Conservation (phyloP, 163 green algal genomes). For the Chlorella variabilis region DNA sequence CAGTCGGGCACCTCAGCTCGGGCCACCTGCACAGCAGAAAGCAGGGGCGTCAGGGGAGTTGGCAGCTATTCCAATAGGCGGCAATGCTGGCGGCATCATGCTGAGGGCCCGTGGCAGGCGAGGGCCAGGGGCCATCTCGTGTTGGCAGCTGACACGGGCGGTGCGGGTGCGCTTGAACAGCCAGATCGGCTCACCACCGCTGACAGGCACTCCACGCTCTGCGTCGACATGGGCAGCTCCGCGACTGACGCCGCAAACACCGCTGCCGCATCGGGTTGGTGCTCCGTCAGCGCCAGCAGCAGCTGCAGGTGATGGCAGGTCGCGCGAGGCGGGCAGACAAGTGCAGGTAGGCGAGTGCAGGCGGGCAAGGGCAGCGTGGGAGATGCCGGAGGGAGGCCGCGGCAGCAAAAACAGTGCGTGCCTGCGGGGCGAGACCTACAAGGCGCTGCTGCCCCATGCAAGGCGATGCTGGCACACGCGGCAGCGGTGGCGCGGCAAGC, state of each 20-base stretch:
- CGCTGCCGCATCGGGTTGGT: not conserved
- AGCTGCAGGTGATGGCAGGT: constrained; percentile 11
- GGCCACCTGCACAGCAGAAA: constrained; percentile 7
- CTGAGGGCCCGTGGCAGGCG: too few relatives aligned
- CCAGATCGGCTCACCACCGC: constrained; percentile 1
- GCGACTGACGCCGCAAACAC: constrained; percentile 13
- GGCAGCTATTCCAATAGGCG: too few relatives aligned
- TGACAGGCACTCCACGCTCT: constrained; percentile 33
- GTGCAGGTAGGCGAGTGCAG: not conserved
- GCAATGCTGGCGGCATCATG: too few relatives aligned
- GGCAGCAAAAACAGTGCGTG: too few relatives aligned
- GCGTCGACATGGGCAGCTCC: constrained; percentile 11
- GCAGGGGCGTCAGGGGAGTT: not conserved
- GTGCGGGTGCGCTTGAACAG: too few relatives aligned
- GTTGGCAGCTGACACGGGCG: too few relatives aligned
- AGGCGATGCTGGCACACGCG: too few relatives aligned
- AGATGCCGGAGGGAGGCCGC: too few relatives aligned
- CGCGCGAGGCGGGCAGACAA: not conserved
- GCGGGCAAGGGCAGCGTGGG: too few relatives aligned
- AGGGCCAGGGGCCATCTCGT: too few relatives aligned
- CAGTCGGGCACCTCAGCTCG: constrained; percentile 17
- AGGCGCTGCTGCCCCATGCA: too few relatives aligned
- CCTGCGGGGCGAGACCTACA: too few relatives aligned
- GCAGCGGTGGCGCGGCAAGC: not conserved
- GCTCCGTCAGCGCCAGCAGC: constrained; percentile 17